A percentile compares a stretch with the other conserved stretches of the same genome.
Conservation (phyloP, 139 green algal genomes). For the Chlamydomonas sphaeroides region DNA sequence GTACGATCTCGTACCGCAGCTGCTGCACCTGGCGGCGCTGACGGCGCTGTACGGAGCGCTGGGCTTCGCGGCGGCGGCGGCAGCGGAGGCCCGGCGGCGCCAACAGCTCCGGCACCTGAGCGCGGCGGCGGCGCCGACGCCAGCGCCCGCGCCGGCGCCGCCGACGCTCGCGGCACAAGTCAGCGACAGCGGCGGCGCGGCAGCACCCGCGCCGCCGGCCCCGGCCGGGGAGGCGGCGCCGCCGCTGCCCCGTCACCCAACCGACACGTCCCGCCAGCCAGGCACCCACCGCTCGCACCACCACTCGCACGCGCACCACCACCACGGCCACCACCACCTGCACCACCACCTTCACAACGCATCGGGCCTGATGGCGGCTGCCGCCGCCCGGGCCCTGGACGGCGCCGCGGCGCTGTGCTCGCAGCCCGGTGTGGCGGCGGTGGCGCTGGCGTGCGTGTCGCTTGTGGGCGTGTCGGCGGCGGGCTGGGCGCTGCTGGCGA, state of each 20-base stretch:
- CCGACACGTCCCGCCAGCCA: too few species aligned
- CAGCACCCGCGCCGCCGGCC: too few species aligned
- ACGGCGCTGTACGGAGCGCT: slow-evolving; percentile 26
- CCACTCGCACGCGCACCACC: not conserved
- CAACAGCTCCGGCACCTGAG: not conserved
- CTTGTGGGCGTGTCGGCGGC: slow-evolving; percentile 52
- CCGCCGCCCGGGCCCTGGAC: not conserved
- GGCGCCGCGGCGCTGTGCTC: not conserved
- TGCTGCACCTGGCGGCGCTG: slow-evolving; percentile 19
- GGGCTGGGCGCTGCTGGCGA: slow-evolving; percentile 29
- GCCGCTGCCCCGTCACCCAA: too few species aligned
- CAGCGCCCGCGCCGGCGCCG: not conserved
- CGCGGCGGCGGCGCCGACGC: too few species aligned
- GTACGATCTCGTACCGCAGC: slow-evolving; percentile 21
- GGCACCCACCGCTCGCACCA: not conserved
- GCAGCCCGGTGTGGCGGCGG: slow-evolving; percentile 26
- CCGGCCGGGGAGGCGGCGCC: too few species aligned
- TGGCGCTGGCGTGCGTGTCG: slow-evolving; percentile 46
- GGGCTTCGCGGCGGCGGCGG: not conserved
- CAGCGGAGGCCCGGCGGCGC: not conserved
- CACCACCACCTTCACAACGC: not conserved
- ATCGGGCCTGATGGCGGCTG: not conserved
- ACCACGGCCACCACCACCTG: not conserved
- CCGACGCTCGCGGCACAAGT: not conserved
- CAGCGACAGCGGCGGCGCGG: too few species aligned